Evolutionary conservation across 495 filamentous ascomycete species (phyloP).

Genomic region (Aspergillus mulundensis): DNA sequence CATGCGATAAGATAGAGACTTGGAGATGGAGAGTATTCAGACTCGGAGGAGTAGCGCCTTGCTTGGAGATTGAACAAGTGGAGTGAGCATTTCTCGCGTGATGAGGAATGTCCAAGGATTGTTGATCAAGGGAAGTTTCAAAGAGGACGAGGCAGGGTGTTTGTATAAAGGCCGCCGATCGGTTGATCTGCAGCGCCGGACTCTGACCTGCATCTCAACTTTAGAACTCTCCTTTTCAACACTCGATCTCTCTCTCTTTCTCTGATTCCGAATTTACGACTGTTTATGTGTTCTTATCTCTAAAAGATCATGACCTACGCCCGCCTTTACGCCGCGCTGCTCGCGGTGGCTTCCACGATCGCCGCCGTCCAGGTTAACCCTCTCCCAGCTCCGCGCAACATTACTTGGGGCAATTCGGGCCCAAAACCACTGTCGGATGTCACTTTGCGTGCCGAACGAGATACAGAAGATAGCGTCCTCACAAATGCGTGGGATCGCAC

Average conservation of each 20-base stretch:
- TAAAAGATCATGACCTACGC: constrained; percentile 29
- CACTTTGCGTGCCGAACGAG: constrained; percentile 19
- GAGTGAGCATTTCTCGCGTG: not conserved
- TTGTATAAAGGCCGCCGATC: not conserved
- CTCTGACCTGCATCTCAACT: not conserved
- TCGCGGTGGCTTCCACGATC: constrained; percentile 25
- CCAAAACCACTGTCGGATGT: constrained; percentile 34
- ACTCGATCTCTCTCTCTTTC: not conserved
- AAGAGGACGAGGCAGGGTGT: not conserved
- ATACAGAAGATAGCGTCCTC: constrained; percentile 30
- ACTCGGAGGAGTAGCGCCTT: not conserved
- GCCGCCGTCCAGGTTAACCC: constrained; percentile 50
- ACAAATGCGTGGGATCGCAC: constrained; percentile 45
- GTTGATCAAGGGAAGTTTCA: not conserved
- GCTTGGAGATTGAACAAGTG: not conserved
- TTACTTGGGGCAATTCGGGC: constrained; percentile 52
- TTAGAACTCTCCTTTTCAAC: not conserved
- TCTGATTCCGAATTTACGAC: not conserved
- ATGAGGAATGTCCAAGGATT: not conserved
- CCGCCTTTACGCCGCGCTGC: constrained; percentile 23
- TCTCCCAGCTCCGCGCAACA: constrained; percentile 50
- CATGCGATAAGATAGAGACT: not conserved
- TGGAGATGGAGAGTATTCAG: not conserved
- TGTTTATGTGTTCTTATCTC: not conserved
- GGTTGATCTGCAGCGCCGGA: constrained; percentile 7